Evolutionary conservation across 192 early-diverging fungal genomes (phyloP).

Genomic region (Allomyces arbusculus): DNA sequence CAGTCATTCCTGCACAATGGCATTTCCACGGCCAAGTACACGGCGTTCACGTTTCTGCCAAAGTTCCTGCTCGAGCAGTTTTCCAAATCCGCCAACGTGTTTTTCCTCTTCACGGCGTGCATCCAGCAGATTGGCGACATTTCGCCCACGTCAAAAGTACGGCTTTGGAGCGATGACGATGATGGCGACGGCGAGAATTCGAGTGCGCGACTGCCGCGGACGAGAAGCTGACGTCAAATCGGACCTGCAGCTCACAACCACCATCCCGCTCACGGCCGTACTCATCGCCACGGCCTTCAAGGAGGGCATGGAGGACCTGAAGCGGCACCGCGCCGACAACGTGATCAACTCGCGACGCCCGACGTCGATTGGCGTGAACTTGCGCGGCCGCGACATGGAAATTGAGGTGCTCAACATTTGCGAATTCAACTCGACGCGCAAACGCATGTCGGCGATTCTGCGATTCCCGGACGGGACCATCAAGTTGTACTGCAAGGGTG

Average conservation of each 20-base stretch:
- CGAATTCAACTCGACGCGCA: conserved; percentile 97
- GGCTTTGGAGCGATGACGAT: no score
- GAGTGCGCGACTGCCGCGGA: no score
- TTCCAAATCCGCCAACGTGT: conserved; percentile 96
- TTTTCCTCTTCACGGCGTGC: conserved; percentile 92
- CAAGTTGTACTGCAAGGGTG: conserved; percentile 91
- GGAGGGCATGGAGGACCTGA: conserved; percentile 75
- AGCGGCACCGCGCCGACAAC: conserved; percentile 22
- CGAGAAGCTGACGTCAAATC: no score
- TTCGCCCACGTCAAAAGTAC: conserved; percentile 57
- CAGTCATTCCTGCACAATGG: conserved; percentile 77
- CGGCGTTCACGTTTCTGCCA: conserved; percentile 67
- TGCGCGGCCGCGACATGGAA: conserved; percentile 30
- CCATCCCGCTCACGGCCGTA: conserved; percentile 61
- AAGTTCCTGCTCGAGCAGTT: conserved; percentile 97
- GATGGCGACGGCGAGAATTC: no score
- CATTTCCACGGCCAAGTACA: conserved; percentile 95
- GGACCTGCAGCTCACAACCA: conserved; percentile 40
- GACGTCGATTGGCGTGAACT: conserved; percentile 24
- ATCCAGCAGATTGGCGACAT: conserved; percentile 94
- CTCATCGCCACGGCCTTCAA: conserved; percentile 76
- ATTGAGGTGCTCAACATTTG: conserved; percentile 88
- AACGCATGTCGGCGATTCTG: conserved; percentile 88
- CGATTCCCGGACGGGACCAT: conserved; percentile 64
- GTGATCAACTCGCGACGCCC: conserved; percentile 22